Base-by-base conservation (phyloP, 805 yeast species). In the Yarrowia bubula region DNA sequence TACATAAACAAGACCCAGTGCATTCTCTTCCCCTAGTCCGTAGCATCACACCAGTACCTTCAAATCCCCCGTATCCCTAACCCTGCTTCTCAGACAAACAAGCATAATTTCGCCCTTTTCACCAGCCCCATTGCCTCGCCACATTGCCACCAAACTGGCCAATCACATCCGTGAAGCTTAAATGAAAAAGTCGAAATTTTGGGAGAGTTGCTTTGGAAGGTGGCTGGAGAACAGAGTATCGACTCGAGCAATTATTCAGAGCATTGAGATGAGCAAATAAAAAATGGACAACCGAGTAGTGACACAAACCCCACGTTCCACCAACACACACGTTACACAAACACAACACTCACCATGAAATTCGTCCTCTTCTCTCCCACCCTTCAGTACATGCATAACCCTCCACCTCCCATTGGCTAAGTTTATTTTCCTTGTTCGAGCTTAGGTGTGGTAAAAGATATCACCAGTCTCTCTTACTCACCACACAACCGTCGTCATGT, bases 401-500 rank as follows among this genome's bases (percentile, higher is more conserved):
- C 13, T 15, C 6, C 10, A 10, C n/a, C n/a, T 22, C 18, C 39
- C 10, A 51, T 51, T 51, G 60, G 60, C 60, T 22, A 15, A 51
- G 60, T 32, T 13, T 51, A 51, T 14, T 37, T 51, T 22, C 17
- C 35, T 8, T n/a, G 17, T 6, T n/a, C n/a, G 14, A 13, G 28
- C n/a, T n/a, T n/a, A n/a, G n/a, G n/a, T n/a, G 28, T 22, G 28
- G 28, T 51, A 22, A 37, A 37, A 51, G 43, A 51, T 14, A 22
- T 8, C 28, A 13, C 32, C 55, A 14, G 8, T 8, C 31, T 22
- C 22, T 9, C 53, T 37, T 14, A n/a, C 8, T 11, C 14, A 18
- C 35, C 15, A 58, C 42, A 11, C 7, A 14, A 15, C 68, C 22
- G 47, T 28, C 17, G 9, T 9, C 65, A 57, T 84, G 87, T 83